Conservation (phyloP, 2,329 filamentous ascomycete species). For the Cladosporium velox region DNA sequence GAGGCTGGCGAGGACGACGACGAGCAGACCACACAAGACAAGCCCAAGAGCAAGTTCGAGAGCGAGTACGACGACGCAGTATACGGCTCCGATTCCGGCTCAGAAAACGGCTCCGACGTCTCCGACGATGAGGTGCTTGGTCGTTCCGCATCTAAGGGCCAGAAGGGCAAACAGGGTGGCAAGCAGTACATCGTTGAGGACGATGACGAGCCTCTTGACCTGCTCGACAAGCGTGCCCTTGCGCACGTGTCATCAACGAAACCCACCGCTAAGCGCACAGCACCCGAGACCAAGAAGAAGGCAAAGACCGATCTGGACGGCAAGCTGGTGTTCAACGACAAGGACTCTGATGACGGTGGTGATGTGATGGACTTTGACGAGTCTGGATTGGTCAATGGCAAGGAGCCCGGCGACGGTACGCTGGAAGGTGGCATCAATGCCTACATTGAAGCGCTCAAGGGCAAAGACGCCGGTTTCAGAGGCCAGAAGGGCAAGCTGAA, state of each 20-base stretch:
- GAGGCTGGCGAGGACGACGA: slow-evolving; percentile 60
- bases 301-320: slow-evolving; percentile 74
- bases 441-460: slow-evolving; percentile 62
- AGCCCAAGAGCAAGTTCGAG: slow-evolving; percentile 68
- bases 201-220: slow-evolving; percentile 90
- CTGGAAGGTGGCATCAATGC: slow-evolving; percentile 59
- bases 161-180: slow-evolving; percentile 47
- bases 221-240: slow-evolving; percentile 84
- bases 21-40: slow-evolving; percentile 54
- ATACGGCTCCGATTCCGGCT: slow-evolving; percentile 64
- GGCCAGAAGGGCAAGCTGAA: slow-evolving; percentile 63
- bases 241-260: slow-evolving; percentile 93
- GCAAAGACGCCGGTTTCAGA: slow-evolving; percentile 58
- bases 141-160: slow-evolving; percentile 50
- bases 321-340: slow-evolving; percentile 72
- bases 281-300: slow-evolving; percentile 52
- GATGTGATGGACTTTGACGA: slow-evolving; percentile 62
- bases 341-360: slow-evolving; percentile 42
- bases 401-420: slow-evolving; percentile 42
- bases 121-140: slow-evolving; percentile 61
- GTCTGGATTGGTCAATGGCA: slow-evolving; percentile 42
- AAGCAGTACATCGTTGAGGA: slow-evolving; percentile 90
- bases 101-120: slow-evolving; percentile 60
- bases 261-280: slow-evolving; percentile 63
- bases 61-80: slow-evolving; percentile 96